Base-by-base conservation (phyloP, 129 eudicot species). In the Artemisia argyi region DNA sequence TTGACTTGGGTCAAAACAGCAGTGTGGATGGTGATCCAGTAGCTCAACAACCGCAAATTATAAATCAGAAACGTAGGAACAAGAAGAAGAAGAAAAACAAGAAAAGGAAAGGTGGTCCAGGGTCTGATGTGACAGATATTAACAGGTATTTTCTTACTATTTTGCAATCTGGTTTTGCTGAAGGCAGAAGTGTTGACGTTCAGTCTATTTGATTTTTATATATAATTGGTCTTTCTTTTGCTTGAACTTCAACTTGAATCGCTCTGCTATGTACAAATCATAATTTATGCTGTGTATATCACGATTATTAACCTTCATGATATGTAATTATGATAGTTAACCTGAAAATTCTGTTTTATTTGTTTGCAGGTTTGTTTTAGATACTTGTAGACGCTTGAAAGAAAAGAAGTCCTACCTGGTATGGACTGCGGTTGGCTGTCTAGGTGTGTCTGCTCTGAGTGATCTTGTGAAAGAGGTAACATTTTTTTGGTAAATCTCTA, bases 401-500 rank as follows among this genome's bases (percentile, higher is more conserved):
- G 98, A 94, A 83, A 76, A 39, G 79, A 94, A 94, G 69, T 76
- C 91, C 64, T 94, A 90, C 73, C 83, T 94, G 66, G 82, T 94
- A 51, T 94, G 90, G 84, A 84, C 85, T 69, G 98, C 98, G 49
- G 97, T 90, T 15, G 97, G 96, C 80, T 83, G 90, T 73, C 79
- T 94, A n/a, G 98, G 98, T 39, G 83, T 88, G 19, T 66, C 97
- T 65, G 97, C 97, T 48, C 65, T 94, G 67, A 83, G 86, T 74
- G 98, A 94, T 74, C 98, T 94, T 66, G 90, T 94, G 68, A 84
- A 90, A 71, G 98, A 93, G 97, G 98, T 89, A 87, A 71, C n/a
- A n/a, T 64, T 55, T 4, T 39, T 39, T 39, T 39, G 10, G 10
- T 39, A 7, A 39, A 7, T 39, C 11, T 39, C 46, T 39, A 39